Conservation (phyloP, 768 basidiomycete genomes). For the Russula abietina region DNA sequence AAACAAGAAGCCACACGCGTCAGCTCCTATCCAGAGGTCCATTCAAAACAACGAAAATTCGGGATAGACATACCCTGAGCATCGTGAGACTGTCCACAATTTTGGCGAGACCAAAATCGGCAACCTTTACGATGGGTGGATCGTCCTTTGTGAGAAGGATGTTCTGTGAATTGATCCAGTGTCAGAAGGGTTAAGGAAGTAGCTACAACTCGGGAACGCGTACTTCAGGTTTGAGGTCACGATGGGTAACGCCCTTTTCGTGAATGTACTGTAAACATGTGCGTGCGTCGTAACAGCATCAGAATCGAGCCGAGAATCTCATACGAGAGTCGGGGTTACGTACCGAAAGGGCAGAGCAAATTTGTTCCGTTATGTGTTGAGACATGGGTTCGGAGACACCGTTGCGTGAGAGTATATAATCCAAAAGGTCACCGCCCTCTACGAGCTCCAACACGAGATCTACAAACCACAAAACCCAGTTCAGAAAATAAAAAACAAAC, state of each 20-base stretch:
- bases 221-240: constrained; percentile 89
- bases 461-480: constrained; percentile 27
- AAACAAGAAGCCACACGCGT: neutral
- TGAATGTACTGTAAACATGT: constrained; percentile 67
- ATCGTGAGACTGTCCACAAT: constrained; percentile 75
- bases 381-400: constrained; percentile 55
- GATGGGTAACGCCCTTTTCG: constrained; percentile 73
- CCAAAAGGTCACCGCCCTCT: constrained; percentile 83
- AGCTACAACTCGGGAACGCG: neutral
- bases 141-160: constrained; percentile 68
- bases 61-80: constrained; percentile 45
- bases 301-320: neutral
- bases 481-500: neutral
- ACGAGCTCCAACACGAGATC: constrained; percentile 81
- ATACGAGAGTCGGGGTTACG: constrained; percentile 25
- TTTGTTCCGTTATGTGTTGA: constrained; percentile 69
- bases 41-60: constrained; percentile 25
- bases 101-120: constrained; percentile 95
- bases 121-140: constrained; percentile 78
- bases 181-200: neutral
- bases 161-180: constrained; percentile 43
- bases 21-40: neutral
- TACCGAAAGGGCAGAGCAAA: constrained; percentile 75
- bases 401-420: constrained; percentile 57
- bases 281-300: neutral